A percentile compares a stretch with the other conserved stretches of the same genome.
Evolutionary conservation across 108 stramenopile species (phyloP).

Genomic region (Pseudonitzschia delicatissima): DNA sequence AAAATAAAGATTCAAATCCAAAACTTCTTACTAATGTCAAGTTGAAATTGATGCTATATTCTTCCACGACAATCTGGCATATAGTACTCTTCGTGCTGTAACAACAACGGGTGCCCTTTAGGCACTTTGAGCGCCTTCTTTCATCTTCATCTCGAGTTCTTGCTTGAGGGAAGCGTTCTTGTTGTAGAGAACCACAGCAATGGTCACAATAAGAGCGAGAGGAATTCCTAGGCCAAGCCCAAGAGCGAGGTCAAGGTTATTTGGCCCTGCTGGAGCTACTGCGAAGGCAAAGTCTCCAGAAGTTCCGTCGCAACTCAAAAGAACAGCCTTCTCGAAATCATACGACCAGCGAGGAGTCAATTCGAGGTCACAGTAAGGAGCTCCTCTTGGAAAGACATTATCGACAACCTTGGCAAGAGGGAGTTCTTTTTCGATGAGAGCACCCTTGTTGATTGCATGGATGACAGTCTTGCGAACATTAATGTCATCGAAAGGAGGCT

Average conservation of each 20-base stretch:
- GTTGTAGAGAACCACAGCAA: background rate
- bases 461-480: slow-evolving; percentile 53
- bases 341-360: slow-evolving; percentile 60
- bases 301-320: slow-evolving; percentile 39
- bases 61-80: no score
- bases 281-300: background rate
- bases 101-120: no score
- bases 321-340: slow-evolving; percentile 61
- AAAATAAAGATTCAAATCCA: no score
- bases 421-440: slow-evolving; percentile 55
- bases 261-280: no score
- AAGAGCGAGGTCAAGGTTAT: background rate
- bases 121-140: background rate
- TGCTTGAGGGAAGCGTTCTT: background rate
- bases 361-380: slow-evolving; percentile 66
- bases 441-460: slow-evolving; percentile 61
- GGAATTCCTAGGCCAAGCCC: background rate
- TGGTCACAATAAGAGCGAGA: background rate
- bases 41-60: no score
- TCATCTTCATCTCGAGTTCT: background rate
- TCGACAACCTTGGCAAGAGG: slow-evolving; percentile 42
- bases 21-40: no score
- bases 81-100: no score
- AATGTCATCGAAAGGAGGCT: slow-evolving; percentile 48
- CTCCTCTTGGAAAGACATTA: slow-evolving; percentile 40